Evolutionary conservation across 106 monocot genomes (phyloP).

Genomic region (Agapanthus africanus): DNA sequence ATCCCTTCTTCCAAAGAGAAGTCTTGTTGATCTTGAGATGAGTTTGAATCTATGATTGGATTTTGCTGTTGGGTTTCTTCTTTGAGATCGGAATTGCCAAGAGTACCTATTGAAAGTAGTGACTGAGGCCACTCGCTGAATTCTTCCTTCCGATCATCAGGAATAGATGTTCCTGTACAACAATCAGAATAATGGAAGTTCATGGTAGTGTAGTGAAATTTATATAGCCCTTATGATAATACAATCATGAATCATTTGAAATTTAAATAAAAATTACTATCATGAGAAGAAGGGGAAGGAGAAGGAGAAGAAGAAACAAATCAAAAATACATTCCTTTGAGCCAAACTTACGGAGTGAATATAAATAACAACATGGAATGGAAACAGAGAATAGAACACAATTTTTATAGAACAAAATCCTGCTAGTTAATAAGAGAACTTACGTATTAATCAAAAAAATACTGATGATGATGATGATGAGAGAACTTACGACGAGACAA

Average conservation of each 20-base stretch:
- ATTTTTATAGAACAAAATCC: neutral
- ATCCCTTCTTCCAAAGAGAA: constrained; percentile 49
- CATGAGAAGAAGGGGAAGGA: no score
- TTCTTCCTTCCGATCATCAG: constrained; percentile 38
- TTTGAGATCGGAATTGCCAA: constrained; percentile 35
- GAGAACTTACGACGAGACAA: constrained; percentile 11
- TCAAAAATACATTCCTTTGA: neutral
- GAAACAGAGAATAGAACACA: neutral
- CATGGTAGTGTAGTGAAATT: no score
- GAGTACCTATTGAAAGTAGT: constrained; percentile 60
- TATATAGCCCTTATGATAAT: no score
- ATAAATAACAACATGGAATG: neutral
- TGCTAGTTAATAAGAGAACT: neutral
- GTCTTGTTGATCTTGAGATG: constrained; percentile 26
- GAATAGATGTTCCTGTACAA: constrained; percentile 13
- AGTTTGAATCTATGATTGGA: neutral
- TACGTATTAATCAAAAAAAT: no score
- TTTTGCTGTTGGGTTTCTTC: constrained; percentile 15
- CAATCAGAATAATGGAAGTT: constrained; percentile 9
- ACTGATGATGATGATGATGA: no score
- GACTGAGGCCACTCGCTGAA: constrained; percentile 74
- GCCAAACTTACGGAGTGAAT: neutral
- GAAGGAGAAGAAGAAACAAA: neutral
- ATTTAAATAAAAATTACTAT: no score
- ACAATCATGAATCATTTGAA: no score